Base-by-base conservation (phyloP, 805 yeast genomes). In the Saccharomycopsis sp. region DNA sequence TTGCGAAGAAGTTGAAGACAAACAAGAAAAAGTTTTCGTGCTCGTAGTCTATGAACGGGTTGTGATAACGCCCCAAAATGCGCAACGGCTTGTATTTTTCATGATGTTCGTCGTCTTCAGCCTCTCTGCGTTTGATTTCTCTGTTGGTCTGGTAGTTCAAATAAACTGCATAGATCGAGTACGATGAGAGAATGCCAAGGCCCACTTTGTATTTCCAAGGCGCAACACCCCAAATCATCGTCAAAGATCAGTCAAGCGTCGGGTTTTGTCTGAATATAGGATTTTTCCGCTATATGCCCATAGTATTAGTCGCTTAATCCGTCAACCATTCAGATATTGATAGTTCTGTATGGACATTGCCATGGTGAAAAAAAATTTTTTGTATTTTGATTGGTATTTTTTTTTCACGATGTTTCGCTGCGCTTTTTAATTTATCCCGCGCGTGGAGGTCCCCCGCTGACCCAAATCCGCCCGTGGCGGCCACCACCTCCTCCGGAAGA, bases 11-110 rank as follows among this genome's bases (percentile, higher is more conserved):
- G 64, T 91, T 86, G 50, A 80, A 75, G 29, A 89, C 73, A 70
- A 91, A 92, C 71, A 92, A 97, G 67, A 87, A 87, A 7, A 89
- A 76, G 0, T 97, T 90, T 70, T 91, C 97, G 4, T 90, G 87
- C 54, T 97, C 77, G 68, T 92, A 92, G 67, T 92, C 97, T 16
- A 79, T 79, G 68, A 92, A 92, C 1, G 98, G 98, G 66, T 92
- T 92, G 59, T 89, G 94, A 71, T 81, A 92, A 64, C 91, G 75
- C 8, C 97, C 97, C 18, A 80, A 79, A 1, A 89, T 73, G n/a
- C 73, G 72, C 59, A 84, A 65, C 1, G 82, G 73, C 2, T 73
- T 70, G 61, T 75, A 83, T 62, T 76, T 75, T 24, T 62, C 64
- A 2, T 24, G 34, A 2, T 37, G 47, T 20, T 59, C 60, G 20